These are phyloP conservation scores for Hsuehochloa calcarea DNA, from an alignment of 176 grass and related monocot genomes.

Conservation along the genomic window DNA sequence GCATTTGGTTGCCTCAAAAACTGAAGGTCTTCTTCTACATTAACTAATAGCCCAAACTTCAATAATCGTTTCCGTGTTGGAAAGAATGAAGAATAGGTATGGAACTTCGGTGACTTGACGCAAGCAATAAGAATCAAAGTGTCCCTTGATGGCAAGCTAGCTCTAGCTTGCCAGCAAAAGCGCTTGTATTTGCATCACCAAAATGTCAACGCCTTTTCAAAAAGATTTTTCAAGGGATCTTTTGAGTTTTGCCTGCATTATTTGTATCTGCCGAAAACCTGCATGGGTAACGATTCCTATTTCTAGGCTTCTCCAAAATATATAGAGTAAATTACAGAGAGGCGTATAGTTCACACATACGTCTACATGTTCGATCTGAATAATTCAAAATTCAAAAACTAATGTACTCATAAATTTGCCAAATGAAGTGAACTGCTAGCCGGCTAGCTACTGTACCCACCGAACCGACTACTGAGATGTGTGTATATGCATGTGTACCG, in stretches of 20 bases:
- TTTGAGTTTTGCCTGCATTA: neutral
- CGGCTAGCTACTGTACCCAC: neutral
- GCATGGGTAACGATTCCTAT: neutral
- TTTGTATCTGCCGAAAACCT: neutral
- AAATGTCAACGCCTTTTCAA: slow-evolving; percentile 9
- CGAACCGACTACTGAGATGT: neutral
- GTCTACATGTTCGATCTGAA: neutral
- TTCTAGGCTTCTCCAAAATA: neutral
- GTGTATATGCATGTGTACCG: neutral
- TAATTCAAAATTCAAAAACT: slow-evolving; percentile 1
- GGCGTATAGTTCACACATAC: neutral
- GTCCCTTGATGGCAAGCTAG: slow-evolving; percentile 22
- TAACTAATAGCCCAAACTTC: slow-evolving; percentile 38
- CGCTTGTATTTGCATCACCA: neutral
- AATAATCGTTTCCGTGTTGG: slow-evolving; percentile 25
- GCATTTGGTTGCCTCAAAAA: slow-evolving; percentile 29
- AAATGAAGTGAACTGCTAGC: neutral
- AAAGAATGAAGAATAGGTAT: slow-evolving; percentile 35
- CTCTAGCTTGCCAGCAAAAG: slow-evolving; percentile 25
- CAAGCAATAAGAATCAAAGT: slow-evolving; percentile 24
- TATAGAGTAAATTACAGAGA: neutral
- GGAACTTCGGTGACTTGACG: slow-evolving; percentile 42
- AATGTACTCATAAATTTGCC: neutral
- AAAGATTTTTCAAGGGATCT: neutral
- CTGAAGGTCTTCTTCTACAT: slow-evolving; percentile 14